These are phyloP conservation scores for Phaeosphaeriaceae sp. DNA, from an alignment of 2,329 filamentous ascomycete species.

Conservation along the genomic window DNA sequence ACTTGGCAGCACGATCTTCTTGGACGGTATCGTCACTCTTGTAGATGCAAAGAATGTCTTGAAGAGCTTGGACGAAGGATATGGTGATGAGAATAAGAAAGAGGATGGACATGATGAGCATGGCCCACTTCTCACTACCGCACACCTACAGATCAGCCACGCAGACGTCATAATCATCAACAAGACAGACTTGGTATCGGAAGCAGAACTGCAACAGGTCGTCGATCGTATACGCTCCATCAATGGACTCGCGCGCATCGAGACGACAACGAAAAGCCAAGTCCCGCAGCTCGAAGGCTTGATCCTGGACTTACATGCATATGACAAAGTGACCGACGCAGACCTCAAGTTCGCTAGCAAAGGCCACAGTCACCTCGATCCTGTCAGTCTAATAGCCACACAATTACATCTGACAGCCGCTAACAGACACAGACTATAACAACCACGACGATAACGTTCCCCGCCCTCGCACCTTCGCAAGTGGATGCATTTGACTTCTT, in stretches of 20 bases:
- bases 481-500: constrained; percentile 76
- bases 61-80: constrained; percentile 75
- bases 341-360: constrained; percentile 72
- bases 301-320: constrained; percentile 88
- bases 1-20: constrained; percentile 90
- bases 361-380: constrained; percentile 90
- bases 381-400: constrained; percentile 60
- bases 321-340: constrained; percentile 75
- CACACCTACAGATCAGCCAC: constrained; percentile 95
- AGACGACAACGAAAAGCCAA: constrained; percentile 79
- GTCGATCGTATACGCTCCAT: constrained; percentile 78
- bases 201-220: constrained; percentile 72
- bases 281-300: constrained; percentile 86
- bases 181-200: constrained; percentile 83
- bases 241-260: constrained; percentile 85
- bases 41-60: constrained; percentile 95
- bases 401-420: neutral
- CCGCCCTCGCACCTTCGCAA: constrained; percentile 63
- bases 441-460: constrained; percentile 76
- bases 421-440: constrained; percentile 74
- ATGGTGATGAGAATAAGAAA: constrained; percentile 52
- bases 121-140: constrained; percentile 82
- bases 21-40: constrained; percentile 94
- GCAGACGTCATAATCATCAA: constrained; percentile 95
- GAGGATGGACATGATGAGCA: constrained; percentile 56